Evolutionary conservation across 2,329 filamentous ascomycete species (phyloP).

Genomic region (Colletotrichum eleusines): DNA sequence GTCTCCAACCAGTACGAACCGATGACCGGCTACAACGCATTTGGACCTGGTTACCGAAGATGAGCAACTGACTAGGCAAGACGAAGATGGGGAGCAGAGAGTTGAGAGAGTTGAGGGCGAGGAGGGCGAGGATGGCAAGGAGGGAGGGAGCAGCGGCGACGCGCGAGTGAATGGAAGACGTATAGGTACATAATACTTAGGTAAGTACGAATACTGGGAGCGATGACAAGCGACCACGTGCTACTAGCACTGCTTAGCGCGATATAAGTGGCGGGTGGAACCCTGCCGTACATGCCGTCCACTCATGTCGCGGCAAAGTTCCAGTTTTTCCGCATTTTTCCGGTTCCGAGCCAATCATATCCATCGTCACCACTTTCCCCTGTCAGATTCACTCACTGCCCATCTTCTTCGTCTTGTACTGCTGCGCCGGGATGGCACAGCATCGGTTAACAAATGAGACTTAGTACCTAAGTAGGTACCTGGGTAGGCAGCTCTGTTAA

Average conservation of each 20-base stretch:
- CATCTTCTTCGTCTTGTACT: conserved; percentile 16
- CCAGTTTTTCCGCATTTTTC: conserved; percentile 11
- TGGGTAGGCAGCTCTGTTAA: neutral
- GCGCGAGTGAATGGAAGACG: neutral
- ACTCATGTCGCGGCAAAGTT: conserved; percentile 25
- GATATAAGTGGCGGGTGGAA: conserved; percentile 25
- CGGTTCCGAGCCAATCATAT: conserved; percentile 31
- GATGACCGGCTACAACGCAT: neutral
- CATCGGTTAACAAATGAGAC: conserved; percentile 1
- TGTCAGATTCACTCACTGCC: conserved; percentile 21
- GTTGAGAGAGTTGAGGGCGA: too few relatives aligned
- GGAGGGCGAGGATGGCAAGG: neutral
- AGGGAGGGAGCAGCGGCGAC: neutral
- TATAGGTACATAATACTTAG: neutral
- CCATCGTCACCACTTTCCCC: too few relatives aligned
- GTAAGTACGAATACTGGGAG: neutral
- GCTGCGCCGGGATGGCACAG: conserved; percentile 23
- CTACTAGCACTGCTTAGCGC: conserved; percentile 11
- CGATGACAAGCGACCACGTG: conserved; percentile 13
- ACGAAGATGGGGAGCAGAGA: conserved; percentile 4
- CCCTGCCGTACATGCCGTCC: conserved; percentile 18
- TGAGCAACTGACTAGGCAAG: neutral
- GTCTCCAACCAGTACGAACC: neutral
- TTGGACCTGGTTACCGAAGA: neutral
- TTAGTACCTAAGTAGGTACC: neutral